Conservation (phyloP, 495 filamentous ascomycete species). For the Penicillium mononematosum region DNA sequence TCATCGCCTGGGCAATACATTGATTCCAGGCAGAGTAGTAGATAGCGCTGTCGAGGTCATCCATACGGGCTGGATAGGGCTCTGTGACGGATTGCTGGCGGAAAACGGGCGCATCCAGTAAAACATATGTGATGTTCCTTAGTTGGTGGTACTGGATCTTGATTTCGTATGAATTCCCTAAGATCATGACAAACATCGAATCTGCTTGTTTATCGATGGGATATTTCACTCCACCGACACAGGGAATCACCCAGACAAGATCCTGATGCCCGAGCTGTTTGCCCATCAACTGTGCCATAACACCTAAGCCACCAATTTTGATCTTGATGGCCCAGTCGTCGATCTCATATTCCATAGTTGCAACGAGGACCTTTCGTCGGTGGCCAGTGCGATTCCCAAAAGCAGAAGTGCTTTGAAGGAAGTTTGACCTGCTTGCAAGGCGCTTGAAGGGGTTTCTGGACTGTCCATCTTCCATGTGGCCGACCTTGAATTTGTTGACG, state of each 20-base stretch:
- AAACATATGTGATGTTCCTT: constrained; percentile 70
- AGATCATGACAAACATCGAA: constrained; percentile 63
- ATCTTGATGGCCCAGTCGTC: constrained; percentile 71
- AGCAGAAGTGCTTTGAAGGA: constrained; percentile 45
- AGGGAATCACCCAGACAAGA: constrained; percentile 75
- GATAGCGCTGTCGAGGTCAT: constrained; percentile 69
- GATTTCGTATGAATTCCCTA: constrained; percentile 63
- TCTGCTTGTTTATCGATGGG: constrained; percentile 59
- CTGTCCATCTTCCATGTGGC: constrained; percentile 21
- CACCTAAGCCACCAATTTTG: constrained; percentile 71
- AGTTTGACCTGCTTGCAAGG: constrained; percentile 44
- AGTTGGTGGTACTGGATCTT: constrained; percentile 63
- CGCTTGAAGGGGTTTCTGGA: constrained; percentile 33
- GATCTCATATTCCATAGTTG: constrained; percentile 74
- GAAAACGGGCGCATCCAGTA: constrained; percentile 69
- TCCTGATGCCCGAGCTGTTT: constrained; percentile 66
- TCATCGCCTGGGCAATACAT: constrained; percentile 64
- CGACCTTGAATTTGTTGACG: constrained; percentile 27
- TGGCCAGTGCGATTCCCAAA: constrained; percentile 46
- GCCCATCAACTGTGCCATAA: constrained; percentile 70
- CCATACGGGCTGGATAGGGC: constrained; percentile 72
- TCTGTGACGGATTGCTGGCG: constrained; percentile 65
- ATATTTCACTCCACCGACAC: constrained; percentile 66
- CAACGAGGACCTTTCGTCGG: constrained; percentile 59
- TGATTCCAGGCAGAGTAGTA: constrained; percentile 76